Conservation (phyloP, 306 rosid species). For the Castanea mollissima region DNA sequence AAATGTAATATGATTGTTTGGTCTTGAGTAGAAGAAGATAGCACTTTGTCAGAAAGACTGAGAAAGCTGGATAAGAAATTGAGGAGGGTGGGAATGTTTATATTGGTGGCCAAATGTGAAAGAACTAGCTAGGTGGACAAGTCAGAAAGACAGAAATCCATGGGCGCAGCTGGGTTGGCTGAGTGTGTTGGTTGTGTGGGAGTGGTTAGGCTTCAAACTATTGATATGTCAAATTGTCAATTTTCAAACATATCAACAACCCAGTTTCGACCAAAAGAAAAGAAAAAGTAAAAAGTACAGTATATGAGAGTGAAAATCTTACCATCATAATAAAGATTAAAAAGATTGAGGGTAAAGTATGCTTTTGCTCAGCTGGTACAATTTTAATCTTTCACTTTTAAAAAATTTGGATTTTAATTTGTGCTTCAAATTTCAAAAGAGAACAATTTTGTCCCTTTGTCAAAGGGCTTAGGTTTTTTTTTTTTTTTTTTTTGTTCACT, state of each 20-base stretch:
- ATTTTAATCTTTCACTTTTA: too few species aligned
- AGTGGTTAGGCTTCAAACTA: constrained; percentile 25
- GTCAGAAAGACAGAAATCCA: constrained; percentile 38
- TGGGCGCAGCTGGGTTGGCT: constrained; percentile 53
- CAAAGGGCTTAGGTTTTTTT: too few species aligned
- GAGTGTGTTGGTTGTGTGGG: constrained; percentile 3
- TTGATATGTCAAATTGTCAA: neutral
- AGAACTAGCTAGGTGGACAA: constrained; percentile 4
- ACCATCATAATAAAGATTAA: too few species aligned
- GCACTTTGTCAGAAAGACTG: neutral
- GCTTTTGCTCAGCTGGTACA: too few species aligned
- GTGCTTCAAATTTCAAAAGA: too few species aligned
- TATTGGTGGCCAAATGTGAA: neutral
- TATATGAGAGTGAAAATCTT: too few species aligned
- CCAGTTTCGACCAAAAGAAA: neutral
- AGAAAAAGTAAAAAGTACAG: too few species aligned
- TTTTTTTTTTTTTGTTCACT: too few species aligned
- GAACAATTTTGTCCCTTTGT: too few species aligned
- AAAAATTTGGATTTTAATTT: too few species aligned
- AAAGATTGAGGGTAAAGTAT: too few species aligned
- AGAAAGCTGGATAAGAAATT: neutral
- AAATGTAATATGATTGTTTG: neutral
- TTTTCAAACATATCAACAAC: neutral
- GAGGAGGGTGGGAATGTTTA: neutral
- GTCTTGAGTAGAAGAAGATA: neutral